These are phyloP conservation scores for Ceratocystis huliohia DNA, from an alignment of 2,329 filamentous ascomycete species.

Conservation along the genomic window DNA sequence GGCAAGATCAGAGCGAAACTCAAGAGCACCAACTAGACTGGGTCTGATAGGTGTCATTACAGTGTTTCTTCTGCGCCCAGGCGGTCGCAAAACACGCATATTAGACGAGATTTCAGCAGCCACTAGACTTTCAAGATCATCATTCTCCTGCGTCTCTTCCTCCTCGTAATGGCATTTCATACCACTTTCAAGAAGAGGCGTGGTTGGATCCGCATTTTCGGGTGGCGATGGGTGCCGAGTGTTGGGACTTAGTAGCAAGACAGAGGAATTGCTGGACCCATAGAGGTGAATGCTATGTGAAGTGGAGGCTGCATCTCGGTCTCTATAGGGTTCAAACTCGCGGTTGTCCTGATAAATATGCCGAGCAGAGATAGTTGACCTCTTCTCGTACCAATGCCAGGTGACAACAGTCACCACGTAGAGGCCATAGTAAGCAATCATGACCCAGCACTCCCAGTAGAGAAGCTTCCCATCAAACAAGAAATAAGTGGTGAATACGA, in stretches of 20 bases:
- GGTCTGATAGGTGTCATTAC: conserved; percentile 70
- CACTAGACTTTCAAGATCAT: conserved; percentile 50
- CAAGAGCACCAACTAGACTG: conserved; percentile 81
- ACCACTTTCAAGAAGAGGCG: conserved; percentile 33
- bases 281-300: conserved; percentile 26
- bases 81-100: conserved; percentile 73
- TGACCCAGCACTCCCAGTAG: conserved; percentile 77
- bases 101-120: conserved; percentile 79
- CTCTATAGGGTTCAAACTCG: conserved; percentile 45
- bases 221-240: conserved; percentile 3
- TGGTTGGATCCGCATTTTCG: conserved; percentile 16
- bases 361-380: background rate
- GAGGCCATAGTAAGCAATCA: conserved; percentile 84
- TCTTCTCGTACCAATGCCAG: conserved; percentile 60
- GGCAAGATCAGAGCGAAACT: conserved; percentile 84
- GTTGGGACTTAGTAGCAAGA: background rate
- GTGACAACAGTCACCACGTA: conserved; percentile 79
- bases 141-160: conserved; percentile 33
- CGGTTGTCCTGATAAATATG: background rate
- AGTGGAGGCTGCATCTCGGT: conserved; percentile 30
- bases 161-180: conserved; percentile 24
- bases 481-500: conserved; percentile 76
- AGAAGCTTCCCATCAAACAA: conserved; percentile 71
- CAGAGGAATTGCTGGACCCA: conserved; percentile 7
- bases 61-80: conserved; percentile 52